Conservation (phyloP, 73 alveolate genomes). For the Blepharisma japonicum region DNA sequence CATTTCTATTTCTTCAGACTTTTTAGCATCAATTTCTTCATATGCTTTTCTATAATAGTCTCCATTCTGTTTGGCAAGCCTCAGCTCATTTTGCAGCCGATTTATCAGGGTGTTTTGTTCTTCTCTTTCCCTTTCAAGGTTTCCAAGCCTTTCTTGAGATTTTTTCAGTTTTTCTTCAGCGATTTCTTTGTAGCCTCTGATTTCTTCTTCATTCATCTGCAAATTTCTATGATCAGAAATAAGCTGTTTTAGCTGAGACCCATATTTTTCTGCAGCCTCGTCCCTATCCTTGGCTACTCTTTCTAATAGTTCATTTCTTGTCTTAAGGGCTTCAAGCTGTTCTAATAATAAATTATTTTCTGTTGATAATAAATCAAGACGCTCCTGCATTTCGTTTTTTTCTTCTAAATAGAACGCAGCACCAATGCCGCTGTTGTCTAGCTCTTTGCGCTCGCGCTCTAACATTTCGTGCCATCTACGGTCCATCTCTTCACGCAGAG, state of each 20-base stretch:
- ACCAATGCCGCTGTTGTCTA: neutral
- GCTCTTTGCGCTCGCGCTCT: neutral
- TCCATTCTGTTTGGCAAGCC: neutral
- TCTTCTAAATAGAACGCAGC: slow-evolving; percentile 10
- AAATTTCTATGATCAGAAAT: slow-evolving; percentile 15
- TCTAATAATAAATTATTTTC: slow-evolving; percentile 16
- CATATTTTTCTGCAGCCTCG: slow-evolving; percentile 17
- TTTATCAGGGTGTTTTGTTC: neutral
- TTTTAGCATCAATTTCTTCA: slow-evolving; percentile 29
- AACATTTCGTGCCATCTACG: slow-evolving; percentile 28
- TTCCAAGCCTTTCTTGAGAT: neutral
- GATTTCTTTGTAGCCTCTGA: slow-evolving; percentile 27
- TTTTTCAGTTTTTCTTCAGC: slow-evolving; percentile 25
- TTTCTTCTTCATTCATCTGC: slow-evolving; percentile 22
- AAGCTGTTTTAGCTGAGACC: slow-evolving; percentile 14
- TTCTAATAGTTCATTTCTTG: slow-evolving; percentile 19
- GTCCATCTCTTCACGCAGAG: slow-evolving; percentile 28
- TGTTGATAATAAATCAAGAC: slow-evolving; percentile 16
- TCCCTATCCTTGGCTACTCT: slow-evolving; percentile 8
- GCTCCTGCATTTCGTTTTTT: slow-evolving; percentile 22
- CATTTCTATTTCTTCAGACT: slow-evolving; percentile 33
- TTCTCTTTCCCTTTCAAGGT: slow-evolving; percentile 29
- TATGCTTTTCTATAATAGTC: slow-evolving; percentile 16
- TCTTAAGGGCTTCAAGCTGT: neutral
- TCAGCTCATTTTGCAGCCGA: neutral